Conservation (phyloP, 2,329 filamentous ascomycete genomes). For the Didymella pinodella region DNA sequence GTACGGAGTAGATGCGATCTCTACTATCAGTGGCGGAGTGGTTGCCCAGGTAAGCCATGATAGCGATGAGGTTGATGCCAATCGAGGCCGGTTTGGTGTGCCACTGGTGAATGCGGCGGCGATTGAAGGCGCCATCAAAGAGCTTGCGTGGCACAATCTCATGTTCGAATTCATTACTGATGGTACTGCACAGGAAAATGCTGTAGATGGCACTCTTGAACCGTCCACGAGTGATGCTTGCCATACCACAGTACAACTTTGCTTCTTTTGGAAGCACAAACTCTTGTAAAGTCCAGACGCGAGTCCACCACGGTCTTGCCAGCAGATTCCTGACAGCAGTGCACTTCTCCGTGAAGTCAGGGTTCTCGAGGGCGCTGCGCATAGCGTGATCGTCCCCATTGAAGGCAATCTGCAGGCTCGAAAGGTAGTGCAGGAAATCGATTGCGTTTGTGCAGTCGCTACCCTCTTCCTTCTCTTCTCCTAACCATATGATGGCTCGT, state of each 20-base stretch:
- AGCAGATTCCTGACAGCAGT: conserved; percentile 35
- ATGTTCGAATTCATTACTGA: conserved; percentile 33
- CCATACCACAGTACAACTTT: conserved; percentile 36
- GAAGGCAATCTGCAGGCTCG: conserved; percentile 29
- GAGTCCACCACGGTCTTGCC: conserved; percentile 40
- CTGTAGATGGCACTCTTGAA: conserved; percentile 44
- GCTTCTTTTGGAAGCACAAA: conserved; percentile 41
- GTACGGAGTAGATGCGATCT: conserved; percentile 42
- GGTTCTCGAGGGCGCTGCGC: conserved; percentile 27
- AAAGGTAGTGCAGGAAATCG: conserved; percentile 35
- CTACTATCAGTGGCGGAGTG: conserved; percentile 39
- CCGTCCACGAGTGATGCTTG: conserved; percentile 34
- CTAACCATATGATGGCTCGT: conserved; percentile 37
- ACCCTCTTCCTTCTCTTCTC: conserved; percentile 55
- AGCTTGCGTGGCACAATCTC: conserved; percentile 34
- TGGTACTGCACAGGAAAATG: conserved; percentile 38
- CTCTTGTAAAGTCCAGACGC: conserved; percentile 42
- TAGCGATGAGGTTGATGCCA: conserved; percentile 37
- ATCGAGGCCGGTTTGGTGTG: conserved; percentile 24
- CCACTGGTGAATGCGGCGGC: conserved; percentile 41
- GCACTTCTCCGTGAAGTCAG: conserved; percentile 31
- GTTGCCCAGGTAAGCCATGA: conserved; percentile 42
- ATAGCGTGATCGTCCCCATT: conserved; percentile 29
- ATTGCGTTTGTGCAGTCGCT: conserved; percentile 39
- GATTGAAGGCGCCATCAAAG: conserved; percentile 43